Evolutionary conservation across 2,329 filamentous ascomycete genomes (phyloP).

Genomic region (Chaetomium strumarium): DNA sequence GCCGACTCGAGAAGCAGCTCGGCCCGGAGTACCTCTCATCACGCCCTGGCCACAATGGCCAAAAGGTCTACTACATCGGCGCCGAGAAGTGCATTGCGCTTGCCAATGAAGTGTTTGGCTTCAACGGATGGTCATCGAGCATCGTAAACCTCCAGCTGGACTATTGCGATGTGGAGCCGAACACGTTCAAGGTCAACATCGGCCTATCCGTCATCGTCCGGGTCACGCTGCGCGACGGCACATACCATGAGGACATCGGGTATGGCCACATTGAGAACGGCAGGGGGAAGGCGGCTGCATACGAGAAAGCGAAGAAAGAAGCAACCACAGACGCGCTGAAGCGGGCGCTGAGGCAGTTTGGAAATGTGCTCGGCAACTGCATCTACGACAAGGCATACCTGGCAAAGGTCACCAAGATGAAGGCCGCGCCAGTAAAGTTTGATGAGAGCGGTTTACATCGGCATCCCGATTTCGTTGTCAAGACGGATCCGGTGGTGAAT

Average conservation of each 20-base stretch:
- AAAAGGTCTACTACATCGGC: slow-evolving; percentile 88
- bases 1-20: slow-evolving; percentile 83
- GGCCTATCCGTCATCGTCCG: slow-evolving; percentile 87
- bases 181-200: slow-evolving; percentile 72
- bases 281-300: slow-evolving; percentile 89
- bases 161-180: slow-evolving; percentile 81
- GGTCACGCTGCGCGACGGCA: slow-evolving; percentile 84
- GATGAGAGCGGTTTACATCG: slow-evolving; percentile 75
- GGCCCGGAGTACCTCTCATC: slow-evolving; percentile 94
- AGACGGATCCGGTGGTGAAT: slow-evolving; percentile 42
- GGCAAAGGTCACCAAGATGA: slow-evolving; percentile 82
- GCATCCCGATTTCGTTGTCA: slow-evolving; percentile 65
- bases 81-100: slow-evolving; percentile 95
- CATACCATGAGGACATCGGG: slow-evolving; percentile 96
- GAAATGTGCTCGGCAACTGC: slow-evolving; percentile 96
- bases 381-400: slow-evolving; percentile 96
- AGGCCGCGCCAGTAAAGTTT: slow-evolving; percentile 70
- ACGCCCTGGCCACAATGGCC: slow-evolving; percentile 72
- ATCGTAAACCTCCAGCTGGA: slow-evolving; percentile 93
- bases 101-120: slow-evolving; percentile 91
- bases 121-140: slow-evolving; percentile 96
- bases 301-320: slow-evolving; percentile 98
- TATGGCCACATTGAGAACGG: slow-evolving; percentile 96
- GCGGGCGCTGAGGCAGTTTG: slow-evolving; percentile 82
- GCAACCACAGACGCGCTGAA: slow-evolving; percentile 93